Evolutionary conservation across 805 yeast species (phyloP).

Genomic region (Naumovozyma baii): DNA sequence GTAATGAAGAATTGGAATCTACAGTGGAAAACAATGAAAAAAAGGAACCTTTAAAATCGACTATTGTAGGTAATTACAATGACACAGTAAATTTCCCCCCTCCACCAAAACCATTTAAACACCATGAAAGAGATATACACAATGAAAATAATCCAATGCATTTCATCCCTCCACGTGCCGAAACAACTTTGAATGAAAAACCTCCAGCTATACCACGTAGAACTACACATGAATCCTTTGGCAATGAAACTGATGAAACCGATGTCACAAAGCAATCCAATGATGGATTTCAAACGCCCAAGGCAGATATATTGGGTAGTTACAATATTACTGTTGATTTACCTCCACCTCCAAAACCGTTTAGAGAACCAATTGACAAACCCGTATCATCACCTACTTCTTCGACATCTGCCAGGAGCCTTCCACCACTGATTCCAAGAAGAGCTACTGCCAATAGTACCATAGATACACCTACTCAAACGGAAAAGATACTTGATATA

Average conservation of each 20-base stretch:
- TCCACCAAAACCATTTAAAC: constrained; percentile 32
- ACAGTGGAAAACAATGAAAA: constrained; percentile 6
- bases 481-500: too few species aligned
- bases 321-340: constrained; percentile 9
- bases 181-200: not conserved
- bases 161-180: not conserved
- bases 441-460: not conserved
- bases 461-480: too few species aligned
- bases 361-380: constrained; percentile 1
- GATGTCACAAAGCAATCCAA: too few species aligned
- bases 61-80: constrained; percentile 31
- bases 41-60: constrained; percentile 15
- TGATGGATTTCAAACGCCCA: too few species aligned
- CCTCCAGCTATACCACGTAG: not conserved
- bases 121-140: not conserved
- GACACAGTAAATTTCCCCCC: constrained; percentile 33
- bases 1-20: not conserved
- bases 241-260: too few species aligned
- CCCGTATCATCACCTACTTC: not conserved
- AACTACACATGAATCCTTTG: not conserved
- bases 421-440: not conserved
- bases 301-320: constrained; percentile 2
- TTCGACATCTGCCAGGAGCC: not conserved
- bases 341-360: constrained; percentile 29
- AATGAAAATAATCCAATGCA: not conserved